Evolutionary conservation across 1,284 basidiomycete genomes (phyloP).

Genomic region (Ganoderma lingzhi): DNA sequence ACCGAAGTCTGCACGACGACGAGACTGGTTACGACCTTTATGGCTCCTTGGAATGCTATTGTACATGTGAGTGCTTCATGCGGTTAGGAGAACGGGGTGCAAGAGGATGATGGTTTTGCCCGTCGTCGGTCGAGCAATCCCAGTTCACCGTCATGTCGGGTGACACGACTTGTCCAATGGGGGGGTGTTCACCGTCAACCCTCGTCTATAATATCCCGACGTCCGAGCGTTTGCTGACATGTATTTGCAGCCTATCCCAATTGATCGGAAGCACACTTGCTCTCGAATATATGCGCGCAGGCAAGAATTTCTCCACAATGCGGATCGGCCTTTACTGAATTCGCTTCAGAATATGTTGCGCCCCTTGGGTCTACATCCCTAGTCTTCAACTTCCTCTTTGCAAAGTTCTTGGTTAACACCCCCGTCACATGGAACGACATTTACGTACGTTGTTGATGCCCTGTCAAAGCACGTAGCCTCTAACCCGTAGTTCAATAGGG

Average conservation of each 20-base stretch:
- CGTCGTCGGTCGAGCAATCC: not conserved
- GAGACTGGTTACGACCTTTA: constrained; percentile 80
- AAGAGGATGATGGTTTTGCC: not conserved
- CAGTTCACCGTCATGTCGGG: not conserved
- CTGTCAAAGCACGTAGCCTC: not conserved
- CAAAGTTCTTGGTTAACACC: constrained; percentile 82
- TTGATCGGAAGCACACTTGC: constrained; percentile 88
- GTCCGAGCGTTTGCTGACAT: constrained; percentile 4
- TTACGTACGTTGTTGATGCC: constrained; percentile 56
- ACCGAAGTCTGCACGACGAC: constrained; percentile 71
- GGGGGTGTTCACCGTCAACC: not conserved
- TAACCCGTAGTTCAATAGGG: constrained; percentile 57
- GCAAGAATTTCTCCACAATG: constrained; percentile 42
- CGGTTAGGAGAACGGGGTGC: not conserved
- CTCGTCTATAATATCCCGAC: not conserved
- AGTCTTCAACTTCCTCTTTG: constrained; percentile 91
- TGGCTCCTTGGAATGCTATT: constrained; percentile 87
- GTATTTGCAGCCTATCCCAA: constrained; percentile 71
- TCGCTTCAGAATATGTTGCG: constrained; percentile 77
- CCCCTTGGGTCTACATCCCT: constrained; percentile 86
- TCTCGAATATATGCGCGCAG: constrained; percentile 87
- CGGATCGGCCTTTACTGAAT: not conserved
- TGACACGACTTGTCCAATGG: not conserved
- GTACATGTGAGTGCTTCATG: constrained; percentile 63
- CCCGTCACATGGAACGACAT: constrained; percentile 85